Evolutionary conservation across 2,329 filamentous ascomycete genomes (phyloP).

Genomic region (Rhytidhysteron rufulum): DNA sequence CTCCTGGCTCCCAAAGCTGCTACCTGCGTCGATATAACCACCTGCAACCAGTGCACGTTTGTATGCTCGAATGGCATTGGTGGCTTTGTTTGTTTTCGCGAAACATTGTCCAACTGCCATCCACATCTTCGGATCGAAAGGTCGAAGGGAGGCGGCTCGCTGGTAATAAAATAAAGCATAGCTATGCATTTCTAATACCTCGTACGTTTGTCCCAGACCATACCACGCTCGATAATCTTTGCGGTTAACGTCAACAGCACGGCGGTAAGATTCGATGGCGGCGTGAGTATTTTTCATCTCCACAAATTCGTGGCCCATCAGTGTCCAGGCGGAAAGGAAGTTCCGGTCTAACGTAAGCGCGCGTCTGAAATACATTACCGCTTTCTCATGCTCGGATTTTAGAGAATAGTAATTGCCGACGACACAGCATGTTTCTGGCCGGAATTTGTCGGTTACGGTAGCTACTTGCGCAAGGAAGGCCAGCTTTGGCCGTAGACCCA

Average conservation of each 20-base stretch:
- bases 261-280: constrained; percentile 92
- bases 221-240: constrained; percentile 99
- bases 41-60: constrained; percentile 89
- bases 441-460: constrained; percentile 88
- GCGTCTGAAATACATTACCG: constrained; percentile 94
- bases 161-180: constrained; percentile 98
- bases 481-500: constrained; percentile 81
- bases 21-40: constrained; percentile 72
- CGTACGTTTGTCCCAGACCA: constrained; percentile 92
- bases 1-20: constrained; percentile 45
- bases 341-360: constrained; percentile 85
- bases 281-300: constrained; percentile 98
- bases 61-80: constrained; percentile 91
- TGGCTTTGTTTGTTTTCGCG: constrained; percentile 78
- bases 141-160: constrained; percentile 84
- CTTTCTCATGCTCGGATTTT: constrained; percentile 93
- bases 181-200: constrained; percentile 95
- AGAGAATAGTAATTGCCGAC: constrained; percentile 97
- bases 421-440: constrained; percentile 93
- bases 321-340: constrained; percentile 92
- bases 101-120: constrained; percentile 90
- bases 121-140: constrained; percentile 99
- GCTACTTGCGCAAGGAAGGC: constrained; percentile 91
- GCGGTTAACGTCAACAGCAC: constrained; percentile 91
- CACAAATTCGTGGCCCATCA: constrained; percentile 98